Base-by-base conservation (phyloP, 1,284 basidiomycete species). In the Cutaneotrichosporon sp. region DNA sequence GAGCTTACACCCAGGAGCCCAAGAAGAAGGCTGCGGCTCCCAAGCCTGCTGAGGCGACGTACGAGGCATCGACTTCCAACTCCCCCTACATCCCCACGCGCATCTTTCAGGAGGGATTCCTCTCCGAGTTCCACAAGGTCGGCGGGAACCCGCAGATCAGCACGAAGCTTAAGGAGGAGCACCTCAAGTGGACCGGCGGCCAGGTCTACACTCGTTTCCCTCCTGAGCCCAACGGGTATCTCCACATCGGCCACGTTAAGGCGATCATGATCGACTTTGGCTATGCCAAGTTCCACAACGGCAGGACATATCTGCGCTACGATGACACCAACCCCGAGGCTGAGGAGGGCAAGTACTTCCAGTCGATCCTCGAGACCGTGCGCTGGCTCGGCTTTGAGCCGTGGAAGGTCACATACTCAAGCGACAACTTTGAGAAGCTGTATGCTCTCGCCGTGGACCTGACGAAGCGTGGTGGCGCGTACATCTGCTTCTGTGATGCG, bases 271-370 rank as follows among this genome's bases (percentile, higher is more conserved):
- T 99, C 71, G 92, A 97, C 82, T 99, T 99, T 80, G 97, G 97
- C 34, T 99, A 92, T 77, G 97, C 97, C 31, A 92, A 92, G 26
- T 88, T 92, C 80, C 86, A 98, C 77, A 86, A 87, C 22, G 97
- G 97, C 34, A 88, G 90, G 73, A 93, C 91, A 71, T 98, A 97
- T 77, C 85, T 99, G 55, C 88, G 79, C 58, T 99, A 91, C 76
- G 97, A 99, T 77, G 97, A 99, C 81, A 99, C 97, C 46, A 99
- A 99, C 80, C 97, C 97, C 0, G 93, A 97, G 81, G 93, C 93
- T 56, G 97, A 99, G 79, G 97, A 99, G 81, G 93, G 88, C 51
- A 84, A 88, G 69, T 99, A 97, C 81, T 97, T 99, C 76, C 92
- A 96, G 78, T 96, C 91, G 67, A 98, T 99, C 62, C 83, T 99